These are phyloP conservation scores for Pouteria campechiana DNA, from an alignment of 179 eudicot genomes.

Conservation along the genomic window DNA sequence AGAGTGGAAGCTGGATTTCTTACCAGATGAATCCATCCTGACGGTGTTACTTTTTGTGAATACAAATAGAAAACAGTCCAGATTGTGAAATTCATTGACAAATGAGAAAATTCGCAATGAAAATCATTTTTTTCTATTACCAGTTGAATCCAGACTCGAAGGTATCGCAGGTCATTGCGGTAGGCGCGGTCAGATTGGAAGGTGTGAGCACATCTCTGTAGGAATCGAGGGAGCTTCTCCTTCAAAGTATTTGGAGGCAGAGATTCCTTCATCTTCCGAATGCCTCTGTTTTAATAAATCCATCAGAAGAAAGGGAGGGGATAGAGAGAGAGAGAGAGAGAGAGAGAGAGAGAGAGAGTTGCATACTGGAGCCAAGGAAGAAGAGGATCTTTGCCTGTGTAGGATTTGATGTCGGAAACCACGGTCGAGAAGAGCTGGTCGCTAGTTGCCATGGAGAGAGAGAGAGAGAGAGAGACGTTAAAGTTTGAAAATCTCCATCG, in stretches of 20 bases:
- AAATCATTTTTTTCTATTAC: too few species aligned
- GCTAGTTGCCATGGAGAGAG: slow-evolving; percentile 22
- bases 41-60: too few species aligned
- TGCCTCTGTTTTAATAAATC: slow-evolving; percentile 38
- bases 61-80: too few species aligned
- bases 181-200: slow-evolving; percentile 62
- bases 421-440: slow-evolving; percentile 51
- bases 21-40: not conserved
- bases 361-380: slow-evolving; percentile 82
- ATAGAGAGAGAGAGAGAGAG: not conserved
- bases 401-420: slow-evolving; percentile 68
- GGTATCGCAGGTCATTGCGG: slow-evolving; percentile 60
- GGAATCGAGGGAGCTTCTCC: slow-evolving; percentile 87
- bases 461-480: not conserved
- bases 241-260: slow-evolving; percentile 44
- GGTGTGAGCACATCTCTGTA: slow-evolving; percentile 76
- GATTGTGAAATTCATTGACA: too few species aligned
- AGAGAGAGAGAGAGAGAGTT: not conserved
- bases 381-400: slow-evolving; percentile 74
- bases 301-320: not conserved
- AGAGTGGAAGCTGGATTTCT: too few species aligned
- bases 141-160: slow-evolving; percentile 89
- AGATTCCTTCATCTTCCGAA: slow-evolving; percentile 48
- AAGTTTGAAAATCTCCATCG: not conserved
- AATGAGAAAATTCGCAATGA: too few species aligned